Base-by-base conservation (phyloP, 2,329 filamentous ascomycete genomes). In the Colletotrichum sidae region DNA sequence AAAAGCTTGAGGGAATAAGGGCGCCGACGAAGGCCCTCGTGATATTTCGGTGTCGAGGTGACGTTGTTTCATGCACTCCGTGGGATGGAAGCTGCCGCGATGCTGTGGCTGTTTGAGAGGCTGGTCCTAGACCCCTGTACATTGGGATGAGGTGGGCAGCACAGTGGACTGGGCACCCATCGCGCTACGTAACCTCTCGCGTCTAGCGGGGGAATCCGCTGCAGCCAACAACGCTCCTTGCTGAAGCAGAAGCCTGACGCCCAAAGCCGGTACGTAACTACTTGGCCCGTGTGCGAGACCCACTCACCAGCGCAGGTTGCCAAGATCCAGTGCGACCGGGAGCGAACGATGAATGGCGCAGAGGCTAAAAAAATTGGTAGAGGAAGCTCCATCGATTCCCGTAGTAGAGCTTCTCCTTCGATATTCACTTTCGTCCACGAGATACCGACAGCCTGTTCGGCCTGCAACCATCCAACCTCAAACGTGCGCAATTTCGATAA, bases 321-420 rank as follows among this genome's bases (percentile, higher is more conserved):
- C 63, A 57, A 66, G 53, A 49, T 25, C 25, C 25, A 63, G 57
- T 59, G 58, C 58, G 63, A 66, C 63, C 59, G n/a, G 53, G 58
- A 38, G 25, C 25, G 25, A 62, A 57, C 58, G 34, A 66, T 62
- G 25, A 25, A 25, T 25, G 52, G 63, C 41, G 59, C 63, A 65
- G 50, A 65, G 61, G 57, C 60, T 61, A 58, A 65, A 69, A 68
- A 69, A 69, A 69, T 69, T 68, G 67, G 65, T 68, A 68, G 60
- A 55, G 58, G 38, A 60, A 65, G 64, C 64, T 65, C 55, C 64
- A 67, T 67, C 60, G 46, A 65, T 67, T 65, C 60, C 60, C 49
- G 41, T 55, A 25, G 25, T 57, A 67, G 62, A 67, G 64, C 67
- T 65, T 63, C 64, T 56, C 59, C 39, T 59, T 58, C 47, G 62